phyloP scores from a whole-genome alignment of 129 eudicot species.

The Oenanthe sinensis region DNA sequence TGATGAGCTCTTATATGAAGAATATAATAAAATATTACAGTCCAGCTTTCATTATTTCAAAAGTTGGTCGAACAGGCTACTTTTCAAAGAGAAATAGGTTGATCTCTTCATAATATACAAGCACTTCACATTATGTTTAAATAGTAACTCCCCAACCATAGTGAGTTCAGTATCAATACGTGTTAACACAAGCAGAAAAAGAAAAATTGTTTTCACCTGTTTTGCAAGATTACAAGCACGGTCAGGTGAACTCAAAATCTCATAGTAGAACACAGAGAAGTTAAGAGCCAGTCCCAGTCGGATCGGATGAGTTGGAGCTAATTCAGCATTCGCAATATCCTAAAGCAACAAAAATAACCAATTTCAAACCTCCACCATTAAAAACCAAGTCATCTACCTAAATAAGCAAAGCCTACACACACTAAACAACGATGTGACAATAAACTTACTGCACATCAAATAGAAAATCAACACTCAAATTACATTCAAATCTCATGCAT shows the following conservation, averaged over 20 bases:
- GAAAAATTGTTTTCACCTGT: constrained; percentile 35
- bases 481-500: neutral
- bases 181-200: neutral
- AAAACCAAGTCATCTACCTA: neutral
- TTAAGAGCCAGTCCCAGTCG: constrained; percentile 80
- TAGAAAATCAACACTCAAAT: neutral
- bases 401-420: neutral
- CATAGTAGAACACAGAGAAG: constrained; percentile 81
- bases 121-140: neutral
- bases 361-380: neutral
- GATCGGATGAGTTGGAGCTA: constrained; percentile 80
- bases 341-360: constrained; percentile 11
- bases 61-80: neutral
- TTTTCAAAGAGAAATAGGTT: neutral
- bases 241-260: constrained; percentile 78
- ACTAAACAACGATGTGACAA: neutral
- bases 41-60: neutral
- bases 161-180: neutral
- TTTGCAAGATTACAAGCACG: constrained; percentile 86
- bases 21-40: too few relatives aligned
- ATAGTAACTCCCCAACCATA: neutral
- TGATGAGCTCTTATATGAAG: neutral
- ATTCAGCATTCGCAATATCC: constrained; percentile 79
- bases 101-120: neutral
- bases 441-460: neutral